These are phyloP conservation scores for Dactylellina drechsleri DNA, from an alignment of 2,329 filamentous ascomycete species.

Conservation along the genomic window DNA sequence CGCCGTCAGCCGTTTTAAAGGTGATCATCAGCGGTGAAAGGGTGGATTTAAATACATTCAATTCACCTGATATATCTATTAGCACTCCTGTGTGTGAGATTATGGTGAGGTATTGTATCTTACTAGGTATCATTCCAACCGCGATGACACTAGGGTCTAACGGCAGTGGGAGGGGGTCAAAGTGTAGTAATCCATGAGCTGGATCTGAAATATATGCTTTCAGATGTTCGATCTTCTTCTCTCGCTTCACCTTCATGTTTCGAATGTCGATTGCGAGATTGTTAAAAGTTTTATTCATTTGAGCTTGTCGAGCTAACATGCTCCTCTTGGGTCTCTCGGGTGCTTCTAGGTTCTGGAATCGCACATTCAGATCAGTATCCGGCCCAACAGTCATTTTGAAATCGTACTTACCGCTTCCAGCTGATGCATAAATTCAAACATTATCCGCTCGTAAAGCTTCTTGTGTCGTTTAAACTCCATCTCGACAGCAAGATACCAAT, in stretches of 20 bases:
- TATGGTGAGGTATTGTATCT: not conserved
- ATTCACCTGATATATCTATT: slow-evolving; percentile 71
- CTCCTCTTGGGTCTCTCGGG: slow-evolving; percentile 68
- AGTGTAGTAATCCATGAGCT: slow-evolving; percentile 83
- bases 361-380: not conserved
- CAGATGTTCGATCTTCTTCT: slow-evolving; percentile 82
- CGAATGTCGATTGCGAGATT: slow-evolving; percentile 91
- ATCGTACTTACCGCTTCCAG: slow-evolving; percentile 57
- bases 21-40: slow-evolving; percentile 89
- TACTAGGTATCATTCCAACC: slow-evolving; percentile 75
- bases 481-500: slow-evolving; percentile 99
- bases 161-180: slow-evolving; percentile 87
- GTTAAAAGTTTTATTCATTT: slow-evolving; percentile 85
- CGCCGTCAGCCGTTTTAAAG: slow-evolving; percentile 81
- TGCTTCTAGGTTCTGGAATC: slow-evolving; percentile 29
- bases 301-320: slow-evolving; percentile 83
- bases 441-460: slow-evolving; percentile 89
- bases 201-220: slow-evolving; percentile 87
- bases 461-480: slow-evolving; percentile 86
- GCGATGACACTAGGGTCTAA: slow-evolving; percentile 85
- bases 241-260: slow-evolving; percentile 78
- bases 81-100: not conserved
- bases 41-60: slow-evolving; percentile 94
- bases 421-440: slow-evolving; percentile 94
- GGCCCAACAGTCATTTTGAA: not conserved